A percentile compares a stretch with the other conserved stretches of the same genome.
Conservation (phyloP, 345 rosid species). For the Ceriops decandra region DNA sequence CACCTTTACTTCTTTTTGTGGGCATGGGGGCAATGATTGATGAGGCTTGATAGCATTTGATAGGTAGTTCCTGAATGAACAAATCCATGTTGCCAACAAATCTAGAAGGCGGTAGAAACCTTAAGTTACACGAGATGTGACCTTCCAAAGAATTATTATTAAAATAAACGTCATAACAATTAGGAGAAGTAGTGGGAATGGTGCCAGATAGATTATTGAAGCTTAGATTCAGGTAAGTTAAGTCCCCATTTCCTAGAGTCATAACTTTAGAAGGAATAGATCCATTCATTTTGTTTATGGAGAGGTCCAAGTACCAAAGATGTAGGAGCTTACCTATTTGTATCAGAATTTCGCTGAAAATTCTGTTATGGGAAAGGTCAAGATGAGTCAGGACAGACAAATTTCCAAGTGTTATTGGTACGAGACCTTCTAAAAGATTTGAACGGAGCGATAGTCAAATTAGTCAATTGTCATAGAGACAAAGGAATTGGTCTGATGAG, state of each 20-base stretch:
- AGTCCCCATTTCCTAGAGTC: too few species aligned
- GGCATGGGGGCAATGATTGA: neutral
- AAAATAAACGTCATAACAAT: accelerated
- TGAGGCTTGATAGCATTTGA: neutral
- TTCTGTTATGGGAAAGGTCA: too few species aligned
- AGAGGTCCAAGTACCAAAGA: neutral
- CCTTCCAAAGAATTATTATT: neutral
- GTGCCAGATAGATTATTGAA: conserved; percentile 2
- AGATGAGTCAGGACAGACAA: neutral
- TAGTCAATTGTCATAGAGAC: too few species aligned
- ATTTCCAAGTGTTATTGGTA: neutral
- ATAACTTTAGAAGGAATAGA: conserved; percentile 1
- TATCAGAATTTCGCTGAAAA: neutral
- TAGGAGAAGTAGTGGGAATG: neutral
- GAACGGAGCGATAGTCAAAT: too few species aligned
- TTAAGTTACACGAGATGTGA: neutral
- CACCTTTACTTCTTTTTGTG: neutral
- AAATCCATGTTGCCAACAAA: neutral
- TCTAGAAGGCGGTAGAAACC: neutral
- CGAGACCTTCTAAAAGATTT: neutral
- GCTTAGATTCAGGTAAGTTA: neutral
- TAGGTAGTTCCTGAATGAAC: neutral
- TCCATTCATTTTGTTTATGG: neutral
- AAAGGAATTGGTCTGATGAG: too few species aligned
- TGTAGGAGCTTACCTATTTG: conserved; percentile 4